phyloP scores from a whole-genome alignment of 495 filamentous ascomycete species.

The Penicillium samsonianum region DNA sequence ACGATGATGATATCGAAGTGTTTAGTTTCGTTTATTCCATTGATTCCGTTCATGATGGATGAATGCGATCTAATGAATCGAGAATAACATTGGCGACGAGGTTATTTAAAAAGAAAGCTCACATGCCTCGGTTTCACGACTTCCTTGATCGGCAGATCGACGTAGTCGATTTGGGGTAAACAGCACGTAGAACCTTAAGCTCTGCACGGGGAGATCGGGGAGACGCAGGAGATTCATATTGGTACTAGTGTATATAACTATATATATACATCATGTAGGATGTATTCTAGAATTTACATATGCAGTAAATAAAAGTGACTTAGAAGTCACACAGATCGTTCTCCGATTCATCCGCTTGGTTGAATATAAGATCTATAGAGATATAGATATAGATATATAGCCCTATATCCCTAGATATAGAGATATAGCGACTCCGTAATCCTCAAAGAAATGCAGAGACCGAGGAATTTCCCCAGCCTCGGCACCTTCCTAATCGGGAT shows the following conservation, averaged over 20 bases:
- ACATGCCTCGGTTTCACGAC: slow-evolving; percentile 39
- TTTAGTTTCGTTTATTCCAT: neutral
- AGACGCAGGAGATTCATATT: neutral
- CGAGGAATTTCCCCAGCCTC: neutral
- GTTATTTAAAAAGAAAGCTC: slow-evolving; percentile 9
- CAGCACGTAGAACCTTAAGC: neutral
- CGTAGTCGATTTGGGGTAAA: neutral
- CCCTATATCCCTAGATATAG: neutral
- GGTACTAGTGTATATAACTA: too few species aligned
- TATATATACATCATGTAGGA: too few species aligned
- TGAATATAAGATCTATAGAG: neutral
- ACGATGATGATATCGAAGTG: slow-evolving; percentile 65
- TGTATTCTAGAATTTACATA: too few species aligned
- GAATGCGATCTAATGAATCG: neutral
- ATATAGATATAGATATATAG: neutral
- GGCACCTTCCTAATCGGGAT: neutral
- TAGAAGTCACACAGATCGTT: neutral
- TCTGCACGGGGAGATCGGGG: slow-evolving; percentile 6
- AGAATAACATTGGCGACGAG: neutral
- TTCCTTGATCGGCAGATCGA: slow-evolving; percentile 7
- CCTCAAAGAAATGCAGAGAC: too few species aligned
- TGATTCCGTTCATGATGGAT: slow-evolving; percentile 27
- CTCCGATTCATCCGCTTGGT: neutral
- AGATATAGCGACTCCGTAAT: too few species aligned
- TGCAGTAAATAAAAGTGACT: too few species aligned